Evolutionary conservation across 1,139 yeast genomes (phyloP).

Genomic region (Scheffersomyces illinoinensis): DNA sequence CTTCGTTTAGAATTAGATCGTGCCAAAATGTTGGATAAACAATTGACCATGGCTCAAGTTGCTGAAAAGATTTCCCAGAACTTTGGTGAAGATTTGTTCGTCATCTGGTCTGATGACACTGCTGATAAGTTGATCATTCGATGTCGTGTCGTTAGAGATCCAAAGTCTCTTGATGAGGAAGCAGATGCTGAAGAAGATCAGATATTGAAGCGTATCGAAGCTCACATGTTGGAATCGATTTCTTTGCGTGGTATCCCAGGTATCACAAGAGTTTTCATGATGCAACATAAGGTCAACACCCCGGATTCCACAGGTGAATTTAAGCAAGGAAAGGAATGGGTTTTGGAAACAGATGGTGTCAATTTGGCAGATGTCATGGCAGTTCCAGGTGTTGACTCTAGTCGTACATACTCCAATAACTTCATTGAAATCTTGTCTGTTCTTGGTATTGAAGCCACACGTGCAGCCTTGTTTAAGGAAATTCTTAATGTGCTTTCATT

Average conservation of each 20-base stretch:
- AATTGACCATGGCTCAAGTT: slow-evolving; percentile 96
- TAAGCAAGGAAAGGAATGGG: slow-evolving; percentile 93
- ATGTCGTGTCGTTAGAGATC: slow-evolving; percentile 98
- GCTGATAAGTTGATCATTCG: slow-evolving; percentile 96
- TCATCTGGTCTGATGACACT: slow-evolving; percentile 99
- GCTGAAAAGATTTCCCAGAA: slow-evolving; percentile 93
- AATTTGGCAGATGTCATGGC: slow-evolving; percentile 94
- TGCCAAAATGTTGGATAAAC: slow-evolving; percentile 98
- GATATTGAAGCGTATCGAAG: slow-evolving; percentile 90
- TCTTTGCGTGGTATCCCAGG: slow-evolving; percentile 96
- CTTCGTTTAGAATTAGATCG: slow-evolving; percentile 95
- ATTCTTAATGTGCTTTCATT: slow-evolving; percentile 96
- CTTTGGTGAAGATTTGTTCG: slow-evolving; percentile 92
- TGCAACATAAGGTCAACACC: slow-evolving; percentile 82
- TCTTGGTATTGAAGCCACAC: slow-evolving; percentile 97
- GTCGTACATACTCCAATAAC: slow-evolving; percentile 90
- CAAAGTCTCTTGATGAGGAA: slow-evolving; percentile 89
- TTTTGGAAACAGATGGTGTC: slow-evolving; percentile 97
- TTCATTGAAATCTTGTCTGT: slow-evolving; percentile 95
- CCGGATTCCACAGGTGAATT: slow-evolving; percentile 87
- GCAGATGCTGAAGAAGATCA: slow-evolving; percentile 97
- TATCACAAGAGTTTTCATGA: slow-evolving; percentile 88
- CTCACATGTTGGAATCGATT: slow-evolving; percentile 93
- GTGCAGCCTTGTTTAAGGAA: slow-evolving; percentile 90
- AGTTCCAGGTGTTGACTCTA: slow-evolving; percentile 90